Evolutionary conservation across 2,329 filamentous ascomycete species (phyloP).

Genomic region (Myriosclerotinia duriaeana): DNA sequence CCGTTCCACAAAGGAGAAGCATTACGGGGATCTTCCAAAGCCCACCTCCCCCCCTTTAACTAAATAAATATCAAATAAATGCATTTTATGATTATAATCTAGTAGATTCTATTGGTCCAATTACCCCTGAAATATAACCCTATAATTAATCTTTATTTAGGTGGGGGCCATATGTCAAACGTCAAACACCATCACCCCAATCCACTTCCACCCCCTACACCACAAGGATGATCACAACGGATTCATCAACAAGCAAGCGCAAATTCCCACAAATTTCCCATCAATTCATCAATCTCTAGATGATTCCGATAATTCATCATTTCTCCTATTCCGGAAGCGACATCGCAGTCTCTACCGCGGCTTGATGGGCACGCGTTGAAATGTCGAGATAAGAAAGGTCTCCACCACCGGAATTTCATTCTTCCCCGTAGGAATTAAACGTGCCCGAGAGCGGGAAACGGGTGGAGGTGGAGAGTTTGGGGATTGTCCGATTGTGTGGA

Average conservation of each 20-base stretch:
- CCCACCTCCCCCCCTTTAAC: no score
- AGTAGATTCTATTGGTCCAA: no score
- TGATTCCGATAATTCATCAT: conserved; percentile 11
- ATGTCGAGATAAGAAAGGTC: neutral
- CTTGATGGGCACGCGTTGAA: neutral
- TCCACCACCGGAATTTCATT: conserved; percentile 8
- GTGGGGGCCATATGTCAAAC: neutral
- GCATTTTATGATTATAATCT: no score
- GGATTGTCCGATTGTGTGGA: neutral
- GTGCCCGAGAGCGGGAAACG: neutral
- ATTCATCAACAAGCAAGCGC: neutral
- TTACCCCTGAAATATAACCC: no score
- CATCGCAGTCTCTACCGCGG: neutral
- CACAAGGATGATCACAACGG: neutral
- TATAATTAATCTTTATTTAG: no score
- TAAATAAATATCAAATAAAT: no score
- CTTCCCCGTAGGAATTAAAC: neutral
- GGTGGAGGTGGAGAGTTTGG: neutral
- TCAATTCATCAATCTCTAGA: neutral
- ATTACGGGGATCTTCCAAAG: no score
- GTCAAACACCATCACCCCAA: neutral
- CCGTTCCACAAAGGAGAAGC: neutral
- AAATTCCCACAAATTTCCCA: neutral
- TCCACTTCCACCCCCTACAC: neutral
- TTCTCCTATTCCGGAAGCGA: neutral